These are phyloP conservation scores for Chlorella vulgaris DNA, from an alignment of 139 green algal species.

Conservation along the genomic window DNA sequence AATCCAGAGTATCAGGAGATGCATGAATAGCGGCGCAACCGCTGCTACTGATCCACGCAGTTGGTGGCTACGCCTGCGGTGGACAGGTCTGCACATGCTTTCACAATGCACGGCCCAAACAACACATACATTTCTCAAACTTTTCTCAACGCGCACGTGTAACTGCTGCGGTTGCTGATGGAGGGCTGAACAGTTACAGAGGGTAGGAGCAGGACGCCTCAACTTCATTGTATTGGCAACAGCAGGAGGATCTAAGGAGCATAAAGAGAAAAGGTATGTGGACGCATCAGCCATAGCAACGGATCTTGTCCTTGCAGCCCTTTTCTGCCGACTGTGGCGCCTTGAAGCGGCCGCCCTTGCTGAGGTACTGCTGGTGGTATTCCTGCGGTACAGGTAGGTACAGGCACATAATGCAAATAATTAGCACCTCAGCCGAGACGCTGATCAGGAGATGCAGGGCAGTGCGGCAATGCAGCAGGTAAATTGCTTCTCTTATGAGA, in stretches of 20 bases:
- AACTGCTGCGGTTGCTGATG: neutral
- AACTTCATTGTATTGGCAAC: no score
- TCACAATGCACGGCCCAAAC: no score
- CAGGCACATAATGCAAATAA: no score
- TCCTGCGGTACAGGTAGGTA: neutral
- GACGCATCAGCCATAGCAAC: constrained; percentile 60
- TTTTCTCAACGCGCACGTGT: neutral
- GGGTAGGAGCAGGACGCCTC: no score
- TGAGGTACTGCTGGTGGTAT: constrained; percentile 63
- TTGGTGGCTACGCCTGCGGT: no score
- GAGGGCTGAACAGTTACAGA: no score
- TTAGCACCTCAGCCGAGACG: neutral
- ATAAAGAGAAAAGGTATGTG: neutral
- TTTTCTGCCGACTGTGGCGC: constrained; percentile 65
- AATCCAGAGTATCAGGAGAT: constrained; percentile 96
- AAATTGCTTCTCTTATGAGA: no score
- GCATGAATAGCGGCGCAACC: constrained; percentile 24
- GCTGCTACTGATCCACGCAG: neutral
- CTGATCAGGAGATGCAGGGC: no score
- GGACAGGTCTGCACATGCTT: no score
- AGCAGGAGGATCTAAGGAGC: no score
- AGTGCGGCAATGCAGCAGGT: no score
- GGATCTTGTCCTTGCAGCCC: constrained; percentile 64
- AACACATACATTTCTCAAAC: no score
- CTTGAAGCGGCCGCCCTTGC: constrained; percentile 59